phyloP scores from a whole-genome alignment of 164 flowering plant species.

The Aristolochia contorta region DNA sequence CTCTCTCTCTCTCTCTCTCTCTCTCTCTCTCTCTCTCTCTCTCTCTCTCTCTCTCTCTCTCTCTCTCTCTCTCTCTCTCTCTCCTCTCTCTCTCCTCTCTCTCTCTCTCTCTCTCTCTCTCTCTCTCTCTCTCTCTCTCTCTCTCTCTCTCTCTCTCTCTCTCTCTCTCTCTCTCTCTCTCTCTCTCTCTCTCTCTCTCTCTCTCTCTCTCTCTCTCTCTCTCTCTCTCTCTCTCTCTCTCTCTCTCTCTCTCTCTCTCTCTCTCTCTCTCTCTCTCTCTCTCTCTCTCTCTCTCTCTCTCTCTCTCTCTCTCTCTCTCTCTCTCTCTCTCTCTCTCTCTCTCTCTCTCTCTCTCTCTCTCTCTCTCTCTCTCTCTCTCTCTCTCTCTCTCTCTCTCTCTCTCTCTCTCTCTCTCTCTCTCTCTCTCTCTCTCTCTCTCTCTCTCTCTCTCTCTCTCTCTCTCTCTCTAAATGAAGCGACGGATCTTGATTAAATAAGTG shows the following conservation, averaged over 20 bases:
- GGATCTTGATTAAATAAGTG: too few relatives aligned
- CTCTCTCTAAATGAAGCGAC: too few relatives aligned
- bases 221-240: background rate
- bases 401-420: background rate
- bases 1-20: slow-evolving; percentile 5
- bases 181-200: background rate
- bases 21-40: background rate
- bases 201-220: slow-evolving; percentile 4
- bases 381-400: background rate
- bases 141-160: background rate
- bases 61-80: background rate
- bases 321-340: slow-evolving; percentile 4
- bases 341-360: background rate
- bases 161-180: background rate
- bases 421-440: background rate
- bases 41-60: background rate
- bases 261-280: background rate
- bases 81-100: slow-evolving; percentile 4
- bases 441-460: slow-evolving; percentile 1
- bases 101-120: background rate
- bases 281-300: background rate
- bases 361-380: background rate
- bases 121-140: background rate
- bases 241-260: background rate
- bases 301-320: background rate